These are phyloP conservation scores for Ceratocystis ficicola DNA, from an alignment of 2,329 filamentous ascomycete species.

Conservation along the genomic window DNA sequence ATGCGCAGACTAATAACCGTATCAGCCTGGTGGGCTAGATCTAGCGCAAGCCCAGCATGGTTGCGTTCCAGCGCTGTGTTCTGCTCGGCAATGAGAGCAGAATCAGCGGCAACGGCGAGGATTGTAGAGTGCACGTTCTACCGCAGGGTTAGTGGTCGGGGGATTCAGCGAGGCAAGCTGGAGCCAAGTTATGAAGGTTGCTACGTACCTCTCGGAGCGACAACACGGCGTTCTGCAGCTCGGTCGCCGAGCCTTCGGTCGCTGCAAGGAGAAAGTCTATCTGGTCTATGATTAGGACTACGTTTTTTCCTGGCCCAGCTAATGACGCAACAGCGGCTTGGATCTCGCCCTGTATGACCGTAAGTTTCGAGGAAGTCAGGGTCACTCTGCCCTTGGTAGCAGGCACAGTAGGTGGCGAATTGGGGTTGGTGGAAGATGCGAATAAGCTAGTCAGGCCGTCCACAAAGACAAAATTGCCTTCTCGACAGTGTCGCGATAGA, in stretches of 20 bases:
- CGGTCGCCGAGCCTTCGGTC: constrained; percentile 36
- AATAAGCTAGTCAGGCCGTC: constrained; percentile 59
- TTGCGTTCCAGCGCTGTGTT: constrained; percentile 55
- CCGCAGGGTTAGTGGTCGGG: constrained; percentile 34
- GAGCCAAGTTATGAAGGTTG: not conserved
- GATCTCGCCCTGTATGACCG: constrained; percentile 33
- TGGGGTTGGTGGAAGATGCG: not conserved
- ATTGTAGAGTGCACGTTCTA: constrained; percentile 54
- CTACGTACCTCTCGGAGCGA: constrained; percentile 49
- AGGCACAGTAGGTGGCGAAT: constrained; percentile 13
- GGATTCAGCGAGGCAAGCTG: constrained; percentile 35
- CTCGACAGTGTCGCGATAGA: constrained; percentile 45
- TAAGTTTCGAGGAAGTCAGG: constrained; percentile 24
- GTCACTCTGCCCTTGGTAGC: constrained; percentile 22
- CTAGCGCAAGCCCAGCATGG: constrained; percentile 58
- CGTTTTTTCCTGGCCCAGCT: constrained; percentile 28
- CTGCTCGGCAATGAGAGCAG: constrained; percentile 52
- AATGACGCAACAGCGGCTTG: constrained; percentile 32
- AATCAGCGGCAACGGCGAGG: constrained; percentile 58
- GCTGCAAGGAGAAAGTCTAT: constrained; percentile 53
- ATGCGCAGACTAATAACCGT: constrained; percentile 58
- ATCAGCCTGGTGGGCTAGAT: constrained; percentile 62
- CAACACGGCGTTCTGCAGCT: constrained; percentile 45
- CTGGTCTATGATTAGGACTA: constrained; percentile 54
- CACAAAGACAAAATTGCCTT: constrained; percentile 56